phyloP scores from a whole-genome alignment of 2,329 filamentous ascomycete species.

The Harringtonia lauricola region DNA sequence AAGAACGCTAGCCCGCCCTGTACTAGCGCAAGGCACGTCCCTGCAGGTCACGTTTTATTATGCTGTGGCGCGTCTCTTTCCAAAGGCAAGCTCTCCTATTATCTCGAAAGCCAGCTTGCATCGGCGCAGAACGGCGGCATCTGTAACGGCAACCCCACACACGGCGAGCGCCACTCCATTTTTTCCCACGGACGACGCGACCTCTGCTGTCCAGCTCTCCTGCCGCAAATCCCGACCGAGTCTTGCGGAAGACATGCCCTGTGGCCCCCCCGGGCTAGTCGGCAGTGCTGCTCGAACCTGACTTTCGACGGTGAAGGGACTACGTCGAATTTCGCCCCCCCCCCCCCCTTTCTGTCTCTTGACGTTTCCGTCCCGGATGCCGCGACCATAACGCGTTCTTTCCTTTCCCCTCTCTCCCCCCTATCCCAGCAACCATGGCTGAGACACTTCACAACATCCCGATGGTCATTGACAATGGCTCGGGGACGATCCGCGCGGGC shows the following conservation, averaged over 20 bases:
- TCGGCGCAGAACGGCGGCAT: no score
- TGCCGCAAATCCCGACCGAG: no score
- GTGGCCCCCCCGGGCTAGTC: slow-evolving; percentile 7
- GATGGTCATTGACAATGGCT: slow-evolving; percentile 98
- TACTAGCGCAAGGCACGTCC: neutral
- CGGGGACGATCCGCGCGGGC: slow-evolving; percentile 90
- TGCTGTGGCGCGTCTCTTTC: neutral
- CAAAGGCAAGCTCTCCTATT: neutral
- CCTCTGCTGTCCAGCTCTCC: no score
- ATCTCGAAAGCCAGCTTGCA: no score
- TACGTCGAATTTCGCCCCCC: neutral
- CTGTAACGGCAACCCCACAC: neutral
- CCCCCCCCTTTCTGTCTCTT: neutral
- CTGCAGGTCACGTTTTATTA: neutral
- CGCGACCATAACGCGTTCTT: neutral
- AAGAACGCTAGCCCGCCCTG: neutral
- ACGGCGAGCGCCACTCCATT: neutral
- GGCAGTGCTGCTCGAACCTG: neutral
- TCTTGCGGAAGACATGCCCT: slow-evolving; percentile 5
- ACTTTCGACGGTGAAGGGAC: neutral
- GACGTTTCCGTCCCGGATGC: no score
- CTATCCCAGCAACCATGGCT: slow-evolving; percentile 28
- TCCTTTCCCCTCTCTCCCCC: neutral
- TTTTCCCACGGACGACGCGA: neutral
- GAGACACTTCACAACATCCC: slow-evolving; percentile 84